A percentile compares a stretch with the other conserved stretches of the same genome.
Conservation (phyloP, 208 protist genomes). For the Novymonas esmeraldas region DNA sequence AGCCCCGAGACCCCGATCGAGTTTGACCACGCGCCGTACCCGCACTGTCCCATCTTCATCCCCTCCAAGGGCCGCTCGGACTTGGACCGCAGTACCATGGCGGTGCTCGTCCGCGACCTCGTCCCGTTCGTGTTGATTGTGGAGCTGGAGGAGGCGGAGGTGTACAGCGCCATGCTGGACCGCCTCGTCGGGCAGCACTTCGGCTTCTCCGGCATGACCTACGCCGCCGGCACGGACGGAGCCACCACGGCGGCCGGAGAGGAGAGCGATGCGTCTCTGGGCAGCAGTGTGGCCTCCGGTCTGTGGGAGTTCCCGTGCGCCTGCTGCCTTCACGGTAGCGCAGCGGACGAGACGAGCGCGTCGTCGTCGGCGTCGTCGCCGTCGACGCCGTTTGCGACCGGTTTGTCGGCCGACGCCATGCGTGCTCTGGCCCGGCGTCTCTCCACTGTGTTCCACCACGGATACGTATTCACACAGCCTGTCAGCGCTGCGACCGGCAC, state of each 20-base stretch:
- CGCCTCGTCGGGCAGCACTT: constrained; percentile 58
- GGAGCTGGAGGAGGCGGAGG: constrained; percentile 56
- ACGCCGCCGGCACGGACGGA: constrained; percentile 6
- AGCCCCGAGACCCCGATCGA: constrained; percentile 4
- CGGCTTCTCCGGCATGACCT: constrained; percentile 37
- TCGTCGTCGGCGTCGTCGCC: background rate
- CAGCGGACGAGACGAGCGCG: background rate
- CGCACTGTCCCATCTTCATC: constrained; percentile 85
- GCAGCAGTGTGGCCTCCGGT: background rate
- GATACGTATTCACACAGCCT: constrained; percentile 36
- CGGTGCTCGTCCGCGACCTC: constrained; percentile 62
- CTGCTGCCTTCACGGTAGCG: constrained; percentile 14
- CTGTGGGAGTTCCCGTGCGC: constrained; percentile 34
- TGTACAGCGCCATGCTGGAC: constrained; percentile 66
- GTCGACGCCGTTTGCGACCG: background rate
- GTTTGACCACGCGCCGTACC: constrained; percentile 36
- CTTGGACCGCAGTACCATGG: constrained; percentile 60
- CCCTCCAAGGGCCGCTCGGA: constrained; percentile 75
- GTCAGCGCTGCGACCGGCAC: background rate
- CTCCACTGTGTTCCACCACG: constrained; percentile 37
- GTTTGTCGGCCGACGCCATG: constrained; percentile 8
- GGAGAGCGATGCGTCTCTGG: background rate
- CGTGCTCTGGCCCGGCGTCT: constrained; percentile 18
- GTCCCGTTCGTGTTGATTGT: constrained; percentile 85
- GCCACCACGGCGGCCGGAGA: constrained; percentile 8